Evolutionary conservation across 2,329 filamentous ascomycete genomes (phyloP).

Genomic region (Epichloe festucae): DNA sequence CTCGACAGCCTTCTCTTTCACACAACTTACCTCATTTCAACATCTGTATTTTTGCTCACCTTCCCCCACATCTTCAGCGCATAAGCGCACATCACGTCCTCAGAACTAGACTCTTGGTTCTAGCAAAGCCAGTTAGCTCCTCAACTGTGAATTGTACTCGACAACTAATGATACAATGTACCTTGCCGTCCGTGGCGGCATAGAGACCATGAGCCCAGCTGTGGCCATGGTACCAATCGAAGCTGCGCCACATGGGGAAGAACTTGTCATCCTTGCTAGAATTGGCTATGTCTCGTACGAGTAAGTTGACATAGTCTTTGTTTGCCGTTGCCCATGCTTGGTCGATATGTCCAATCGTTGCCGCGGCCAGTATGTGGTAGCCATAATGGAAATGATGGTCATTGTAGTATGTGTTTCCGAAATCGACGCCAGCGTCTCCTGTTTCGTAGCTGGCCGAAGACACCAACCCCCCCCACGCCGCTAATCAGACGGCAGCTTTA

Average conservation of each 20-base stretch:
- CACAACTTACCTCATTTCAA: constrained; percentile 54
- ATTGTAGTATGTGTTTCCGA: constrained; percentile 81
- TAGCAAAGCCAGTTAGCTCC: constrained; percentile 10
- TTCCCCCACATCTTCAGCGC: constrained; percentile 90
- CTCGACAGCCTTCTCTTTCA: neutral
- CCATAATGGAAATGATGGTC: constrained; percentile 69
- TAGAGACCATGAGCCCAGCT: constrained; percentile 80
- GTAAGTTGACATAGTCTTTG: constrained; percentile 65
- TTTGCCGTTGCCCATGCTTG: constrained; percentile 60
- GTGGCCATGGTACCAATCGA: constrained; percentile 93
- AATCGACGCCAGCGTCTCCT: constrained; percentile 60
- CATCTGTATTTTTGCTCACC: constrained; percentile 58
- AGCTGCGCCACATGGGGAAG: constrained; percentile 72
- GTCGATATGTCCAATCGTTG: constrained; percentile 70
- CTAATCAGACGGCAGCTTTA: constrained; percentile 17
- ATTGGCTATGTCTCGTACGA: constrained; percentile 76
- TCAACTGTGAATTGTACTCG: neutral
- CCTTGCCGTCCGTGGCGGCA: constrained; percentile 59
- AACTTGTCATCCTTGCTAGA: constrained; percentile 54
- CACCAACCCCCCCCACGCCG: constrained; percentile 63
- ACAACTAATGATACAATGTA: constrained; percentile 10
- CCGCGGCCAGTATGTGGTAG: constrained; percentile 80
- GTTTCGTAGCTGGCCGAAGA: constrained; percentile 61
- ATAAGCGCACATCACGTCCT: constrained; percentile 80
- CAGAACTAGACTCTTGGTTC: constrained; percentile 76